Evolutionary conservation across 345 rosid genomes (phyloP), one percentile per base, ranked within the genome.

Genomic region (Tarenaya hassleriana): DNA sequence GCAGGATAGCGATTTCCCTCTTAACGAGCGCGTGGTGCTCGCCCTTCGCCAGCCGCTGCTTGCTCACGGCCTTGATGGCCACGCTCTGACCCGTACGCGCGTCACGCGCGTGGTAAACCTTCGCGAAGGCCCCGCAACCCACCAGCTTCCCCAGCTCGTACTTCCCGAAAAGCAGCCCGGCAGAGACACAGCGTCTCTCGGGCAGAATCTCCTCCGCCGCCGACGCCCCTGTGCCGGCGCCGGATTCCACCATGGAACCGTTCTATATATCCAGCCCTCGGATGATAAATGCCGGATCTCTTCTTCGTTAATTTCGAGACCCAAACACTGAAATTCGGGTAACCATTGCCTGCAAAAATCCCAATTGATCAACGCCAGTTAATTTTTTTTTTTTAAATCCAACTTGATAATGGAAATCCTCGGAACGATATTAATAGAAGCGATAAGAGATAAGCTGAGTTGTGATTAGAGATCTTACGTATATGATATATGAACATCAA

Each of bases 1-100:
- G 83, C 96, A 91, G 82, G 81, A 91, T 82, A 56, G 80, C 61
- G 45, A 91, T 77, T 74, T 91, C 98, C 40, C 92, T 24, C 73
- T 76, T 72, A 27, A 91, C 46, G 62, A 72, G 72, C 34, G 41
- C 81, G 55, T 52, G 14, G 10, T 77, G 50, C 0, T 85, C 89
- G 2, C 75, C 85, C 12, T 69, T 79, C 7, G 58, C 42, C 4
- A 87, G 54, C 58, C 82, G 78, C 47, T 73, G 78, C 66, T 84
- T 91, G 73, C 86, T 77, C 52, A 91, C 92, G 7, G 78, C 82
- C 60, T 91, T 91, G 52, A 91, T 79, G 34, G 96, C 96, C 7
- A 84, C 98, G 69, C 84, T 77, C 60, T 80, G 81, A 4, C 92
- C 96, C 1, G 87, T 91, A 0, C 31, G 14, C 0, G 79, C 38